Conservation (phyloP, 2,329 filamentous ascomycete species). For the Nectriaceae sp. region DNA sequence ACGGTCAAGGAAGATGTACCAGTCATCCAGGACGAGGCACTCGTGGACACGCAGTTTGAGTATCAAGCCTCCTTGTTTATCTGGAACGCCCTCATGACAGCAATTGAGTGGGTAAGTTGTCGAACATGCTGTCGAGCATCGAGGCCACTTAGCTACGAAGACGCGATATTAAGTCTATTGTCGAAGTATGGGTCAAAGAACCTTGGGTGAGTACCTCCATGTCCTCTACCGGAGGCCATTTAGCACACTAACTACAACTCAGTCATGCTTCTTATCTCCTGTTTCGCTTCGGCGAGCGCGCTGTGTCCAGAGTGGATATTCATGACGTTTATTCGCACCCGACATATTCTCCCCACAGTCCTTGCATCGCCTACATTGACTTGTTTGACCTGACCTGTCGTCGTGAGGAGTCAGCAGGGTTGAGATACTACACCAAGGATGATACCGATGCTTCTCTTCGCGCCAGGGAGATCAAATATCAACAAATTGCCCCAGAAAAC, state of each 20-base stretch:
- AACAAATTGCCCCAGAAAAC: background rate
- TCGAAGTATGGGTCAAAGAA: background rate
- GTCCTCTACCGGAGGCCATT: background rate
- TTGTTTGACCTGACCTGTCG: background rate
- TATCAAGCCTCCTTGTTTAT: too few species aligned
- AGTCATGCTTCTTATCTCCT: background rate
- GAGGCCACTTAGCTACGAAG: background rate
- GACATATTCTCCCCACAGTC: background rate
- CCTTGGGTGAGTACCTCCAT: background rate
- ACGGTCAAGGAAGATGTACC: too few species aligned
- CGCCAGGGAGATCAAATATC: background rate
- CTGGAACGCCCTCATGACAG: too few species aligned
- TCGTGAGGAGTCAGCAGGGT: background rate
- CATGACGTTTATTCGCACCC: background rate
- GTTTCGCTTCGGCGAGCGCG: background rate
- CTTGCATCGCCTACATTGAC: background rate
- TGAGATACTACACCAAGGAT: background rate
- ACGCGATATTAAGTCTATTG: background rate
- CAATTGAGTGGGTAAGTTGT: background rate
- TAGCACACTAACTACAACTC: background rate
- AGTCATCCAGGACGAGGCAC: too few species aligned
- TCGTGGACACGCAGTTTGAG: too few species aligned
- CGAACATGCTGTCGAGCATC: background rate
- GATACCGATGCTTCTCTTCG: background rate
- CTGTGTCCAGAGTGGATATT: background rate